Evolutionary conservation across 1,139 yeast genomes (phyloP).

Genomic region (Blastobotrys buckinghamii): DNA sequence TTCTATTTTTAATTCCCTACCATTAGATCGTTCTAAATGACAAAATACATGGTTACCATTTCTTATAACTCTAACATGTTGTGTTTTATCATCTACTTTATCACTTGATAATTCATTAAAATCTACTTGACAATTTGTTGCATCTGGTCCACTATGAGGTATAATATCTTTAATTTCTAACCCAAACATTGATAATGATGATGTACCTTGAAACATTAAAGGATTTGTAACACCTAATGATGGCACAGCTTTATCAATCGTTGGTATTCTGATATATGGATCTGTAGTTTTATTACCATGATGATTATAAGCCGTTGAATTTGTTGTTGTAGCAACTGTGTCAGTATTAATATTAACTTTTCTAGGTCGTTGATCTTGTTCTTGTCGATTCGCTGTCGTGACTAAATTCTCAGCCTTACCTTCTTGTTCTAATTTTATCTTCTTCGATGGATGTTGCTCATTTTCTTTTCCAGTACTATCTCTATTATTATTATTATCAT

Average conservation of each 20-base stretch:
- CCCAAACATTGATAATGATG: slow-evolving; percentile 20
- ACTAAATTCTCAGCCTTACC: slow-evolving; percentile 9
- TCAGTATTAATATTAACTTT: no score
- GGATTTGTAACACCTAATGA: neutral
- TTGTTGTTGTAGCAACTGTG: neutral
- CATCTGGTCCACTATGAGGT: slow-evolving; percentile 14
- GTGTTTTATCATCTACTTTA: neutral
- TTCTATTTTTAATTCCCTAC: slow-evolving; percentile 6
- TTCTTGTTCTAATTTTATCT: neutral
- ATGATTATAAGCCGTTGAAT: neutral
- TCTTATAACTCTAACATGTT: slow-evolving; percentile 1
- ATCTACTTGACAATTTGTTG: slow-evolving; percentile 13
- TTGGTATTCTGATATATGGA: slow-evolving; percentile 3
- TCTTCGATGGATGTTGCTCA: slow-evolving; percentile 2
- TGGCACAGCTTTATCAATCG: slow-evolving; percentile 9
- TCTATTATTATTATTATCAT: neutral
- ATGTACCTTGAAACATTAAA: slow-evolving; percentile 16
- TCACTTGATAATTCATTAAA: slow-evolving; percentile 10
- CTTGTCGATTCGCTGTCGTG: neutral
- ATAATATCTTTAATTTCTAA: slow-evolving; percentile 19
- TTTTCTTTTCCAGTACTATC: neutral
- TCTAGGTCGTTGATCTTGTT: neutral
- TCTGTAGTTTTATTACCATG: neutral
- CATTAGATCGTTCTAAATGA: neutral
- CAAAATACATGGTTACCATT: slow-evolving; percentile 2